Conservation (phyloP, 768 basidiomycete genomes). For the Neoboletus brunneissimus region DNA sequence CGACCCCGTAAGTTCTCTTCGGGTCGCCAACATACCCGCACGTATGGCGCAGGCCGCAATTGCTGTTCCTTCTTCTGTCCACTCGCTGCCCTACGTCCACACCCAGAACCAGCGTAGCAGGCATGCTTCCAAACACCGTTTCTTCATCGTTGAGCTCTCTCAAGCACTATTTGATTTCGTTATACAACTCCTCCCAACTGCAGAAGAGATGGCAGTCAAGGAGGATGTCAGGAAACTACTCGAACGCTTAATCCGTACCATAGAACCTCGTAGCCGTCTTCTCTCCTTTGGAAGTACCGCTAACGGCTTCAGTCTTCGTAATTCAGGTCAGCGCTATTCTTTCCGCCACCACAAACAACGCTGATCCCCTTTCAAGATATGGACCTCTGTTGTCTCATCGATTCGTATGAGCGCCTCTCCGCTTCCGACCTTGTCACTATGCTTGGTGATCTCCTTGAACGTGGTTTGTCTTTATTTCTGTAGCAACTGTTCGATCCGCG, state of each 20-base stretch:
- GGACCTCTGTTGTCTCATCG: slow-evolving; percentile 97
- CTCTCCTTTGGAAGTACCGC: slow-evolving; percentile 96
- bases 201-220: slow-evolving; percentile 90
- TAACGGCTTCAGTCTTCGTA: slow-evolving; percentile 94
- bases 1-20: not conserved
- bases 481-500: slow-evolving; percentile 1
- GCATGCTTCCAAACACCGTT: slow-evolving; percentile 53
- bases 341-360: not conserved
- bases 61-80: slow-evolving; percentile 14
- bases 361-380: slow-evolving; percentile 62
- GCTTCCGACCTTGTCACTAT: slow-evolving; percentile 91
- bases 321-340: slow-evolving; percentile 64
- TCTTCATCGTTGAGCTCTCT: slow-evolving; percentile 73
- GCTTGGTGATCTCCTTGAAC: slow-evolving; percentile 89
- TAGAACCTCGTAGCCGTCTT: slow-evolving; percentile 88
- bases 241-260: slow-evolving; percentile 91
- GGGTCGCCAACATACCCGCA: not conserved
- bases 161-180: slow-evolving; percentile 93
- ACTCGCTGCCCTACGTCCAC: slow-evolving; percentile 28
- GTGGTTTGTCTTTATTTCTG: slow-evolving; percentile 55
- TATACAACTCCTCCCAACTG: slow-evolving; percentile 84
- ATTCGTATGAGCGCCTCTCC: slow-evolving; percentile 73
- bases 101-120: slow-evolving; percentile 36
- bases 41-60: slow-evolving; percentile 32
- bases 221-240: slow-evolving; percentile 94